Percentiles rank a stretch among this genome's conserved stretches.
Conservation (phyloP, 139 green algal genomes). For the Ettlia oleoabundans region DNA sequence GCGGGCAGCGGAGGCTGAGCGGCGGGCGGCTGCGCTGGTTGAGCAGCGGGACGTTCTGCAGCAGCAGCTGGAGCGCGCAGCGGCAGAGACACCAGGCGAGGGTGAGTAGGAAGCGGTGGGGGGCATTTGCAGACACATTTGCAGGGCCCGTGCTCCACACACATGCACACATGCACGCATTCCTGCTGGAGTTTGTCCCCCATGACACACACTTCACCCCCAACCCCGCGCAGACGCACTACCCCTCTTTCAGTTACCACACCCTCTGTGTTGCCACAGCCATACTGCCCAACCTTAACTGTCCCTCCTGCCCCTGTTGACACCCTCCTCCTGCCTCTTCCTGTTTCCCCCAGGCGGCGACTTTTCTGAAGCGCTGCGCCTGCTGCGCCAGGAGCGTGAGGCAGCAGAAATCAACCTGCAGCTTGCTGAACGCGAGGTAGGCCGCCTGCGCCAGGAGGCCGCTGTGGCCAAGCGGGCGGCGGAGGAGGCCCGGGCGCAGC, state of each 20-base stretch:
- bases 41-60: conserved; percentile 57
- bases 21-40: conserved; percentile 24
- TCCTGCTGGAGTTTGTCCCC: too few species aligned
- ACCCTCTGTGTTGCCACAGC: background rate
- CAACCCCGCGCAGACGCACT: too few species aligned
- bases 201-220: too few species aligned
- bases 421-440: conserved; percentile 53
- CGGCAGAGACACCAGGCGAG: conserved; percentile 22
- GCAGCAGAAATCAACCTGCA: conserved; percentile 48
- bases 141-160: too few species aligned
- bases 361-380: conserved; percentile 45
- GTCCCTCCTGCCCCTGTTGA: background rate
- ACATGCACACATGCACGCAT: too few species aligned
- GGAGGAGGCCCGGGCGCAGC: conserved; percentile 48
- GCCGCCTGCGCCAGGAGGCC: conserved; percentile 39
- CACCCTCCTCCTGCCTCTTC: too few species aligned
- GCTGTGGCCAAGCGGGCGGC: conserved; percentile 34
- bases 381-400: conserved; percentile 62
- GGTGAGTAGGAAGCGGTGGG: background rate
- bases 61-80: conserved; percentile 52
- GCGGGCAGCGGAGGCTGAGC: conserved; percentile 17
- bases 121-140: too few species aligned
- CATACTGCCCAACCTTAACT: too few species aligned
- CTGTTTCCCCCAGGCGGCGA: conserved; percentile 29
- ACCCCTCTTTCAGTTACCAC: too few species aligned